Evolutionary conservation across 345 rosid species (phyloP).

Genomic region (Gossypioides kirkii): DNA sequence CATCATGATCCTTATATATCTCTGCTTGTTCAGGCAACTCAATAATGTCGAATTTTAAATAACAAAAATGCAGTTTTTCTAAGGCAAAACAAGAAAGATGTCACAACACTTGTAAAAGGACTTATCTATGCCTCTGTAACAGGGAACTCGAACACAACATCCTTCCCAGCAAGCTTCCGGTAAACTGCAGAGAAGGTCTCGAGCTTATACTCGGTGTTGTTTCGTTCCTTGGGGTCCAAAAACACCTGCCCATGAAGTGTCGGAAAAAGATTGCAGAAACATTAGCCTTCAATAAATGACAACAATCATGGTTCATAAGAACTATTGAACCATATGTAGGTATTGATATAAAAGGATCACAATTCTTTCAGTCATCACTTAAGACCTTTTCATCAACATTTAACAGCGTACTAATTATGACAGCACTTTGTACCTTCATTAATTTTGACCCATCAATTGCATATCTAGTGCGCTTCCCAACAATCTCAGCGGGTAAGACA

Average conservation of each 20-base stretch:
- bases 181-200: constrained; percentile 77
- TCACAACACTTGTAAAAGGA: background rate
- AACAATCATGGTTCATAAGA: background rate
- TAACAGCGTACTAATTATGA: too few species aligned
- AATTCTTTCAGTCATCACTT: background rate
- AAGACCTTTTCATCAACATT: background rate
- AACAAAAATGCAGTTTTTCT: background rate
- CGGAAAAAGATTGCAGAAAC: background rate
- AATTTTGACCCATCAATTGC: constrained; percentile 77
- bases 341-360: background rate
- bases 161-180: constrained; percentile 85
- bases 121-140: constrained; percentile 45
- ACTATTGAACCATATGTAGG: background rate
- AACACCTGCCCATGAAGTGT: constrained; percentile 38
- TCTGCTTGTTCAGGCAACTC: constrained; percentile 16
- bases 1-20: background rate
- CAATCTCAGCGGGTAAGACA: constrained; percentile 88
- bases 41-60: constrained; percentile 22
- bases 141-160: constrained; percentile 72
- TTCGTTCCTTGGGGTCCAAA: constrained; percentile 80
- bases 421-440: constrained; percentile 49
- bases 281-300: background rate
- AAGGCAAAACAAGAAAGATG: background rate
- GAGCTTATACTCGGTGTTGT: constrained; percentile 75
- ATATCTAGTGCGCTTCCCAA: constrained; percentile 74